Evolutionary conservation across 352 stramenopile genomes (phyloP), one percentile per base, ranked within the genome.

Genomic region (Aphanomyces invadans): DNA sequence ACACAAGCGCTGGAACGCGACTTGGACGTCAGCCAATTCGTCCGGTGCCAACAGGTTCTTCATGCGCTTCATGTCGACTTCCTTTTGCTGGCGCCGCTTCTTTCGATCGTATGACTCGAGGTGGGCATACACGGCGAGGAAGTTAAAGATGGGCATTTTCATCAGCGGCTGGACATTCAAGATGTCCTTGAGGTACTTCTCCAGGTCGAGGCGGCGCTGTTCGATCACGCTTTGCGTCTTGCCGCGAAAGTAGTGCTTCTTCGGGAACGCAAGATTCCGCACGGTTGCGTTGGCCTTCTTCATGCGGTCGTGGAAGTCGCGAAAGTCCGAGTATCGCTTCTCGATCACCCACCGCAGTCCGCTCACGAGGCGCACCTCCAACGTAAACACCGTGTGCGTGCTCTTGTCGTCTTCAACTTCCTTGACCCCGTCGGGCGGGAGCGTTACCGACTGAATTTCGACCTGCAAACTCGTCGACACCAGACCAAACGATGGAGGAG

Each of bases 301-400:
- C 19, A 95, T 76, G 0, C 83, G 71, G 52, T 95, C 86, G 60
- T 95, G 84, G 7, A 95, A 84, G 53, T 93, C 84, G 59, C 84
- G 72, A 68, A 95, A 95, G 63, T 95, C 86, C 68, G 84, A 93
- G 73, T 95, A 95, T 3, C 86, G 84, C 65, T 95, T 95, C 71
- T 88, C 78, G 44, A 90, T 92, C 69, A 90, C 86, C 86, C 86
- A 95, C 64, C 90, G 80, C n/a, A 93, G 74, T 3, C 83, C 81
- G 31, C 81, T 82, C 45, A 88, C 80, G 23, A 95, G 76, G 21
- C 73, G 78, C 67, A 95, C 83, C 64, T 95, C 82, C 19, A 95
- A 71, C 0, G 81, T 76, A 66, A 95, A 95, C 31, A 92, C 69
- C 4, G 83, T 95, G 71, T 95, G 86, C 49, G 79, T 78, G 19